Base-by-base conservation (phyloP, 768 basidiomycete genomes). In the Filobasidium wieringae region DNA sequence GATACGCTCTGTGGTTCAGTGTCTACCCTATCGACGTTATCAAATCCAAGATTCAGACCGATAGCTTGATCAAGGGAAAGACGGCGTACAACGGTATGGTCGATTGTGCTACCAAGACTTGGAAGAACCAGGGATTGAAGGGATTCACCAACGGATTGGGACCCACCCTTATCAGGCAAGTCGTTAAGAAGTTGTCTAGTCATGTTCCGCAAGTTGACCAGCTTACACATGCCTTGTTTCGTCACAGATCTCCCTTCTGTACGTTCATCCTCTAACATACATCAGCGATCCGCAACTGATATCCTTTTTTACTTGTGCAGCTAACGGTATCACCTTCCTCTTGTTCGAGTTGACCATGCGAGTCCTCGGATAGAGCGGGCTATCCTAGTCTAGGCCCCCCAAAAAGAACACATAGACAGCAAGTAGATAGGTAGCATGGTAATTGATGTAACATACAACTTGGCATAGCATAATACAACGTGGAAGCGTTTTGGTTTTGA, bases 1-100 rank as follows among this genome's bases (percentile, higher is more conserved):
- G 93, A 52, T 61, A 61, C 53, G 51, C 49, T 87, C 78, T 90
- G 29, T 90, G 88, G 88, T 84, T 81, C n/a, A 77, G 88, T 9
- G 91, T 90, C 77, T 93, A 93, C 77, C 91, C 90, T 15, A 40
- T 53, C n/a, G 58, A 59, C 74, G 88, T 95, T 81, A 83, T 96
- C 68, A 97, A 97, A 71, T 89, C 88, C 27, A 82, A 90, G 53
- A 86, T 96, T 79, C 93, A 97, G 75, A 95, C 92, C 0, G 93
- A 96, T 68, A 63, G 66, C 2, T 75, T 82, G 2, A 77, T 83
- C 15, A 84, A 82, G 40, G 84, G 85, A 29, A 84, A 64, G 39
- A 58, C 84, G 64, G 88, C 87, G 68, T 96, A 95, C 74, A 79
- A 78, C 30, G 86, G 86, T 15, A 83, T 87, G 14, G 67, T 88